Base-by-base conservation (phyloP, 2,329 filamentous ascomycete species). In the Phaeosphaeriaceae sp. region DNA sequence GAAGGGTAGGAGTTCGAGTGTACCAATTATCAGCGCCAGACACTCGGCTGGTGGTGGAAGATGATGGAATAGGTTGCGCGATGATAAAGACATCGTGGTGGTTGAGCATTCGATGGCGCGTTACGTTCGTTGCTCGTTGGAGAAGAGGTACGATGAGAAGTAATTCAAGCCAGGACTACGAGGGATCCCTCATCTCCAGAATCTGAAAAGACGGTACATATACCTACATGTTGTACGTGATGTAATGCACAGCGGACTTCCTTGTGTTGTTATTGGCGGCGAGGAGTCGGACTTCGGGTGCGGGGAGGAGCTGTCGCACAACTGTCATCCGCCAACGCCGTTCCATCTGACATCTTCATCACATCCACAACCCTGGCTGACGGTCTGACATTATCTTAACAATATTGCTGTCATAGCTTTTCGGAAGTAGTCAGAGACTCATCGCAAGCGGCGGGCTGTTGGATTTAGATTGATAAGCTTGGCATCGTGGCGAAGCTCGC, bases 1-100 rank as follows among this genome's bases (percentile, higher is more conserved):
- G 26, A 70, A 70, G 0, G 68, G 68, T 1, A 70, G 23, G 1
- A 70, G 57, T 32, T 70, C 68, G 21, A 70, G 64, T 2, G 67
- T 65, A 17, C 63, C 68, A 30, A 70, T 65, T 32, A 70, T 50
- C 15, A 70, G 60, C 10, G 68, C 68, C 7, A 70, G 59, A 43
- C 68, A 70, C 64, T 70, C 65, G 24, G 66, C 68, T 35, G 66
- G 68, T 2, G 68, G 65, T 28, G 65, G 68, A 17, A 69, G 64
- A 15, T 55, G 58, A 8, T 65, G 54, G 32, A 68, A 67, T 40
- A 70, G 59, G 47, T 55, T 68, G 54, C 61, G 62, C 19, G 46
- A 58, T 55, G 59, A 59, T 10, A 54, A 56, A 1, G 65, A 43
- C 66, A 70, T 69, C 35, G 47, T 58, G n/a, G n/a, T n/a, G 4